Evolutionary conservation across 2,329 filamentous ascomycete species (phyloP), one percentile per base, ranked within the genome.

Genomic region (Cryphonectria parasitica): DNA sequence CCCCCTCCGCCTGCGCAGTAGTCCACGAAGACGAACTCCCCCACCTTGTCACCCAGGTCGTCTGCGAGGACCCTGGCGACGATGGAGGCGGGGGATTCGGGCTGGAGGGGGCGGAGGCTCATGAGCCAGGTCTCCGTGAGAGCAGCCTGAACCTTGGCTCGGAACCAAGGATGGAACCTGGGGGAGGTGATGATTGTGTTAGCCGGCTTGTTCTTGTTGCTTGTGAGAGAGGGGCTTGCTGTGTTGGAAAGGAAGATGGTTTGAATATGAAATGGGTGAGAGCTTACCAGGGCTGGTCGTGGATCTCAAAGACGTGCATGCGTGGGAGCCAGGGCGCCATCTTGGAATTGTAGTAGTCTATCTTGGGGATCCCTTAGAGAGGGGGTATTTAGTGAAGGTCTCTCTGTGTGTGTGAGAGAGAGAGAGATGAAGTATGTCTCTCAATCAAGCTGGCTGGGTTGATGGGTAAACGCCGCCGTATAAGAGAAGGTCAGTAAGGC

Each of bases 1-100:
- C 92, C 92, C 56, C 92, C 92, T 19, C 87, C 90, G 66, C 92
- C 92, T 2, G 91, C 90, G 78, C 91, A 93, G 79, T 94, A 92
- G 81, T 95, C 92, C 72, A 94, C 86, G 75, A 92, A 89, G 25
- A 86, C 89, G 78, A 91, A 89, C 1, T 82, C 79, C 25, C 83
- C 80, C 1, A 88, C 81, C 36, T 81, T 76, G 6, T 76, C 71
- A 49, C 84, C 83, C 39, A 91, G 83, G 58, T 86, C 81, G 31
- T 79, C 80, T 54, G 84, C 82, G 62, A 93, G 84, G 28, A 88
- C 80, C 60, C 82, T 79, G 63, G 90, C 87, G n/a, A 88, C 89
- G 58, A 90, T 77, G n/a, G 84, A 81, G 25, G 90, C 89, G 1
- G 90, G 88, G 11, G 88, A 87, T 10, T 62, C 58, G 39, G 80